Evolutionary conservation across 345 rosid species (phyloP).

Genomic region (Salix exigua): DNA sequence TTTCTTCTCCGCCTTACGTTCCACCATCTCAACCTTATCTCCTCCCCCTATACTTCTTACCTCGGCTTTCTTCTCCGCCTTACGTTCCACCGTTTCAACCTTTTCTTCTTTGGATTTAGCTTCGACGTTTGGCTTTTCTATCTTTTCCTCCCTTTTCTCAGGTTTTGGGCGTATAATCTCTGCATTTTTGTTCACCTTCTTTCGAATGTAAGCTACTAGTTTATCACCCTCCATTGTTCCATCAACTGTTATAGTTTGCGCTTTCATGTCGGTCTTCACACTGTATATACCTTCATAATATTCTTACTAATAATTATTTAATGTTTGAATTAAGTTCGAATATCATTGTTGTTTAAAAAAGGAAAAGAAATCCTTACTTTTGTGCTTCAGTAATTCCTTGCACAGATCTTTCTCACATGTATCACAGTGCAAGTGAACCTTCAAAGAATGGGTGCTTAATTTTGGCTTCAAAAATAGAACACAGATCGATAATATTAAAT

Average conservation of each 20-base stretch:
- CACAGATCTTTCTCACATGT: conserved; percentile 66
- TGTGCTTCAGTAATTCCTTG: conserved; percentile 49
- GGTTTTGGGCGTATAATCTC: conserved; percentile 48
- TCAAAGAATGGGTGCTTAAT: conserved; percentile 43
- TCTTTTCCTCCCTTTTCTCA: conserved; percentile 27
- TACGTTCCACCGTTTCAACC: conserved; percentile 25
- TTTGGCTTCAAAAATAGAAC: conserved; percentile 30
- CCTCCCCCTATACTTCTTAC: neutral
- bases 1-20: conserved; percentile 34
- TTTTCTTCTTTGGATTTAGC: conserved; percentile 12
- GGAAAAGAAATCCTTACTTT: conserved; percentile 34
- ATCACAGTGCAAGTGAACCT: conserved; percentile 71
- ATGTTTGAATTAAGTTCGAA: no score
- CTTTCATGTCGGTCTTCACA: conserved; percentile 60
- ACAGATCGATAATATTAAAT: neutral
- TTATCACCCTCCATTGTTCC: conserved; percentile 61
- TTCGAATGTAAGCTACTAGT: conserved; percentile 43
- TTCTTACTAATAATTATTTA: neutral
- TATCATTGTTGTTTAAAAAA: no score
- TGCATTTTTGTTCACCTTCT: conserved; percentile 64
- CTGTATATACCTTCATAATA: conserved; percentile 46
- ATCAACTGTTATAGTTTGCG: conserved; percentile 62
- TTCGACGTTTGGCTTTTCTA: conserved; percentile 23
- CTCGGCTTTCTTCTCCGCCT: conserved; percentile 41
- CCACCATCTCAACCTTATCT: conserved; percentile 15